These are phyloP conservation scores for Chloris gayana DNA, from an alignment of 176 grass and related monocot genomes.

Conservation along the genomic window DNA sequence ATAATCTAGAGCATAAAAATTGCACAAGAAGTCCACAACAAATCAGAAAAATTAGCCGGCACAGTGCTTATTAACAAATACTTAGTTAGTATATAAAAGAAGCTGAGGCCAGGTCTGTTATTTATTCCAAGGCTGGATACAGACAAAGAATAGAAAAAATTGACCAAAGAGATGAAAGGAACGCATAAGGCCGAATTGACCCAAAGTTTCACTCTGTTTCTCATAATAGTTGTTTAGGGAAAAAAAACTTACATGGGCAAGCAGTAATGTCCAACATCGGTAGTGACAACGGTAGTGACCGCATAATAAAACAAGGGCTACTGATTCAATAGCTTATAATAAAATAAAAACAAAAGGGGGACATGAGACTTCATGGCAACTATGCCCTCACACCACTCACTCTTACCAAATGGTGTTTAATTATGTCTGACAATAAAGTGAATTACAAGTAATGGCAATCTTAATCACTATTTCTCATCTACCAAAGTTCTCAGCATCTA, in stretches of 20 bases:
- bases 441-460: conserved; percentile 7
- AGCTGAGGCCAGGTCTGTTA: neutral
- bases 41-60: neutral
- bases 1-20: neutral
- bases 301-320: no score
- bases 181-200: neutral
- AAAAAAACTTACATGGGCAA: neutral
- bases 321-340: no score
- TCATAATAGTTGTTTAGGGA: neutral
- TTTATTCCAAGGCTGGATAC: neutral
- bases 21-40: neutral
- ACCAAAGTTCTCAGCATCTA: conserved; percentile 19
- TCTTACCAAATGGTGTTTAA: conserved; percentile 1
- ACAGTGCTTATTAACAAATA: neutral
- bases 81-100: no score
- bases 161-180: neutral
- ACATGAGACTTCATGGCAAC: neutral
- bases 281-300: no score
- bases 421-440: conserved; percentile 7
- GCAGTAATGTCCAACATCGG: neutral
- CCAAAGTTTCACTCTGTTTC: neutral
- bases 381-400: neutral
- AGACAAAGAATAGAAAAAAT: neutral
- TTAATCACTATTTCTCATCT: conserved; percentile 4
- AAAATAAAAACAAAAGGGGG: no score